Base-by-base conservation (phyloP, 441 rosid species). In the Erodium trifolium region DNA sequence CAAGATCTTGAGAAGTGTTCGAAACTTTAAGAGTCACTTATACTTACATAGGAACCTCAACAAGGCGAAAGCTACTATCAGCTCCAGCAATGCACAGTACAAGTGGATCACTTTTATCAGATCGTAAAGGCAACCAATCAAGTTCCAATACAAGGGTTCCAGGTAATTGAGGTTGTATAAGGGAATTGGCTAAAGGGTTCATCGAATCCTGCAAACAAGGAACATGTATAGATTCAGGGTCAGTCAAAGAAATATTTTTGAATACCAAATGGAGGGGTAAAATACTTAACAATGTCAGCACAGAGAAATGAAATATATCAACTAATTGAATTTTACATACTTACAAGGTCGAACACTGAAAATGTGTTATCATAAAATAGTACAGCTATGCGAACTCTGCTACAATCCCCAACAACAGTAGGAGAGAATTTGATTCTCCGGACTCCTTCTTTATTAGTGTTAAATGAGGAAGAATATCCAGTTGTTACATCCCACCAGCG, bases 401-500 rank as follows among this genome's bases (percentile, higher is more conserved):
- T 91, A 67, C 83, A 87, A 72, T 94, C 99, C 75, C 99, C 97
- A 78, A 84, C 80, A 79, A 94, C 96, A 78, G 90, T 83, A 75
- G 97, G 99, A 66, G 99, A 94, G 79, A 94, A 94, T 78, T 91
- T 94, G 79, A 94, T 86, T 83, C 99, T 85, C 72, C 96, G 84
- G 66, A 94, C 86, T 78, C 97, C 99, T 70, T 94, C 97, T 81
- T 92, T 82, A 63, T 92, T 92, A 71, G 92, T 86, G 81, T 86
- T 88, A 72, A 94, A 91, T 77, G 96, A 90, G 72, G 99, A 94
- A 71, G 99, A 91, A 71, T 90, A 91, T 64, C 99, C 99, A 79
- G 87, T 90, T 72, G 87, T 92, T 75, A 94, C 96, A 85, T 94
- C 99, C 99, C 99, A 94, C 99, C 99, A 94, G 80, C 99, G 79